These are phyloP conservation scores for Annulohypoxylon maeteangense DNA, from an alignment of 495 filamentous ascomycete species.

Conservation along the genomic window DNA sequence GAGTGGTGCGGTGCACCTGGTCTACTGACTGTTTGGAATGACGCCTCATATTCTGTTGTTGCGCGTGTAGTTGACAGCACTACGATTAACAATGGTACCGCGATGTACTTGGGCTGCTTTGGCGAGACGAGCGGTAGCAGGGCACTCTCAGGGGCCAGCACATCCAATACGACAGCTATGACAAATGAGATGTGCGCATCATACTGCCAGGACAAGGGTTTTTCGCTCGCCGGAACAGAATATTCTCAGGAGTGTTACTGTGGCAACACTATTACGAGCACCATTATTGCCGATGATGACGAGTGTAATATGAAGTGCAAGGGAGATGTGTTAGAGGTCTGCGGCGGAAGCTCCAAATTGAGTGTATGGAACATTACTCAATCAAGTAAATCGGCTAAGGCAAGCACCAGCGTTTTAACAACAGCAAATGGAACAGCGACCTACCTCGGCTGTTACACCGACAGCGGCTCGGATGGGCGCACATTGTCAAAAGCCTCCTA, in stretches of 20 bases:
- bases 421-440: constrained; percentile 20
- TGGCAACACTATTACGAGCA: constrained; percentile 40
- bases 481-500: constrained; percentile 23
- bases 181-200: constrained; percentile 56
- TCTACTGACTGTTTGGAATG: constrained; percentile 54
- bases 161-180: constrained; percentile 50
- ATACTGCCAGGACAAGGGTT: constrained; percentile 51
- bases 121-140: constrained; percentile 37
- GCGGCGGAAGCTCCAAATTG: constrained; percentile 51
- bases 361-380: constrained; percentile 39
- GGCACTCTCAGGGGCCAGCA: constrained; percentile 36
- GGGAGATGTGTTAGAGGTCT: constrained; percentile 53
- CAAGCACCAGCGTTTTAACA: neutral
- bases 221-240: constrained; percentile 54
- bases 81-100: constrained; percentile 26
- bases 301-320: constrained; percentile 54
- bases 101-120: constrained; percentile 27
- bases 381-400: constrained; percentile 1
- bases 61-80: constrained; percentile 13
- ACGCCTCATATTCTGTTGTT: constrained; percentile 38
- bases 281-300: constrained; percentile 40
- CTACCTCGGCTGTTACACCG: constrained; percentile 27
- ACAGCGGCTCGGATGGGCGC: constrained; percentile 19
- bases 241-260: constrained; percentile 57
- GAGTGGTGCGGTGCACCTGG: constrained; percentile 57